Conservation (phyloP, 2,329 filamentous ascomycete species). For the Fusarium dlaminii region DNA sequence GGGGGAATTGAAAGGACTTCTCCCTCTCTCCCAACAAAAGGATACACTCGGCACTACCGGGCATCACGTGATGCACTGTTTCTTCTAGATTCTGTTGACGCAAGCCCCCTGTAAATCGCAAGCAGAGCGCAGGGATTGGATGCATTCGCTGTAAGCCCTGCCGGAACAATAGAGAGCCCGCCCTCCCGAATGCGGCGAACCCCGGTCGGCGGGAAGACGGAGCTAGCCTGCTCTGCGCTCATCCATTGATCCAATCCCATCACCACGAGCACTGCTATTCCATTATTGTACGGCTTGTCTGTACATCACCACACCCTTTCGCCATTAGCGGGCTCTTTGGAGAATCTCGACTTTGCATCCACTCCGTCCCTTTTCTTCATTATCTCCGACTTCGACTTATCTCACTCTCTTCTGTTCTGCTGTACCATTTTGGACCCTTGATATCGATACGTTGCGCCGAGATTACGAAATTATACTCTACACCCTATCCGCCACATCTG, state of each 20-base stretch:
- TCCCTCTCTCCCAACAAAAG: conserved; percentile 29
- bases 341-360: conserved; percentile 41
- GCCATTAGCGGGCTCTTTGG: conserved; percentile 33
- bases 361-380: conserved; percentile 39
- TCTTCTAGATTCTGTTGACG: conserved; percentile 30
- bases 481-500: conserved; percentile 12
- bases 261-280: conserved; percentile 32
- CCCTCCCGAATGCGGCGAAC: conserved; percentile 14
- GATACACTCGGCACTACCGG: conserved; percentile 29
- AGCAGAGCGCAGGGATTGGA: conserved; percentile 31
- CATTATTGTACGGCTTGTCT: conserved; percentile 14
- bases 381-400: conserved; percentile 27
- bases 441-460: conserved; percentile 15
- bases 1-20: not conserved
- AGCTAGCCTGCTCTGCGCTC: conserved; percentile 39
- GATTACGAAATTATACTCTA: conserved; percentile 6
- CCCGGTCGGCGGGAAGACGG: conserved; percentile 35
- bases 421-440: conserved; percentile 1
- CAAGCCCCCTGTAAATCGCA: conserved; percentile 21
- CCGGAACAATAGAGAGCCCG: conserved; percentile 10
- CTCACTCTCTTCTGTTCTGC: not conserved
- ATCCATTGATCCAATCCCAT: conserved; percentile 28
- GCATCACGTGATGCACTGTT: conserved; percentile 14
- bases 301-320: conserved; percentile 29
- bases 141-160: conserved; percentile 2